These are phyloP conservation scores for Perkinsus chesapeaki DNA, from an alignment of 169 alveolate species.

Conservation along the genomic window DNA sequence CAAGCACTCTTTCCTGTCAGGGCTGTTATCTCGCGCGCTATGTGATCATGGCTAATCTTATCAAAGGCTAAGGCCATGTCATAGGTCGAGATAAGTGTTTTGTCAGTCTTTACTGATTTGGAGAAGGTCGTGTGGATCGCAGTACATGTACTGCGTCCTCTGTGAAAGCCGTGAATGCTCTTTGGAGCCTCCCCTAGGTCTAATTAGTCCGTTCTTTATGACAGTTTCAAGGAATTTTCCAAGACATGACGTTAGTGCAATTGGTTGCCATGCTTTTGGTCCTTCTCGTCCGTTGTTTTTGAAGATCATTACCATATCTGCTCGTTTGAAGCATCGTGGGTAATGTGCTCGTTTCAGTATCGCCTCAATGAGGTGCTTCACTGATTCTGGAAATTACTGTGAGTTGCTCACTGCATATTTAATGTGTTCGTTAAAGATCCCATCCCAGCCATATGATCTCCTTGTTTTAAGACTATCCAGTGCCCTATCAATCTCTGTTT, in stretches of 20 bases:
- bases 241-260: neutral
- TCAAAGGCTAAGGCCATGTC: neutral
- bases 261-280: neutral
- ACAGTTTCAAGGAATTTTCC: neutral
- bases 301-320: neutral
- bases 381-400: neutral
- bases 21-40: neutral
- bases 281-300: neutral
- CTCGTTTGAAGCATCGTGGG: neutral
- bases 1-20: neutral
- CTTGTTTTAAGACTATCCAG: neutral
- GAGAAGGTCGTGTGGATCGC: neutral
- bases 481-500: neutral
- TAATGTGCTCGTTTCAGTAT: neutral
- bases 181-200: neutral
- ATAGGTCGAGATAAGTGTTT: neutral
- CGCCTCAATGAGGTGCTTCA: neutral
- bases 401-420: neutral
- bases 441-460: neutral
- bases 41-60: neutral
- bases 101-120: neutral
- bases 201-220: neutral
- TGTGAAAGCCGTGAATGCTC: neutral
- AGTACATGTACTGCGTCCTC: neutral
- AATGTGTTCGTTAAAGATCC: neutral